Base-by-base conservation (phyloP, 2,329 filamentous ascomycete genomes). In the Aspergillus latus region DNA sequence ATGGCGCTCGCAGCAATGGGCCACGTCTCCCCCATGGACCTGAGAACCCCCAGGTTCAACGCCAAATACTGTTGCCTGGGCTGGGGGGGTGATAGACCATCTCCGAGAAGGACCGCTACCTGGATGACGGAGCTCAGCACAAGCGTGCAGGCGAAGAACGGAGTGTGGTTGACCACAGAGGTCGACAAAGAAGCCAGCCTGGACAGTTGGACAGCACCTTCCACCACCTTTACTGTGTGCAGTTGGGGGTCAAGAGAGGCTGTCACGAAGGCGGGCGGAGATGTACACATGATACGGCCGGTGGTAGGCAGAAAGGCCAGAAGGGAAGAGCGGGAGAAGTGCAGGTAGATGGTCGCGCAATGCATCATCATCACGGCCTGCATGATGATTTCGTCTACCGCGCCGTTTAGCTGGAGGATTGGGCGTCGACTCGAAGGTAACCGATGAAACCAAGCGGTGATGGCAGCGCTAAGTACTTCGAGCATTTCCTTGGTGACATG, bases 311-410 rank as follows among this genome's bases (percentile, higher is more conserved):
- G 47, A 30, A 48, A 58, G 5, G 28, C 16, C 3, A 52, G 43
- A 13, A 55, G 48, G 16, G 30, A 48, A 2, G 56, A 58, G 11
- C 39, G 48, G 2, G 56, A 36, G 11, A 51, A 58, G 42, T 58
- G 56, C 5, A 58, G 43, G 16, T 58, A 58, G 28, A 58, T 48
- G 36, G 47, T 42, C 4, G 56, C 56, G 37, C 56, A 58, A 28
- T 55, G 52, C 43, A 55, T 54, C 11, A 58, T n/a, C 52, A 55
- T 52, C 15, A 48, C n/a, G 6, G 52, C 52, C 15, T 58, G 47
- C 9, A 55, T 39, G 6, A 58, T 50, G 34, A 44, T 29, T 13
- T 52, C 34, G 28, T 55, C 56, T 11, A 55, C 9, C 9, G 45
- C 34, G 10, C 56, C 56, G 3, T 21, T 52, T 51, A 16, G 16